Conservation (phyloP, 2,329 filamentous ascomycete species). For the Hymenoscyphus infarciens region DNA sequence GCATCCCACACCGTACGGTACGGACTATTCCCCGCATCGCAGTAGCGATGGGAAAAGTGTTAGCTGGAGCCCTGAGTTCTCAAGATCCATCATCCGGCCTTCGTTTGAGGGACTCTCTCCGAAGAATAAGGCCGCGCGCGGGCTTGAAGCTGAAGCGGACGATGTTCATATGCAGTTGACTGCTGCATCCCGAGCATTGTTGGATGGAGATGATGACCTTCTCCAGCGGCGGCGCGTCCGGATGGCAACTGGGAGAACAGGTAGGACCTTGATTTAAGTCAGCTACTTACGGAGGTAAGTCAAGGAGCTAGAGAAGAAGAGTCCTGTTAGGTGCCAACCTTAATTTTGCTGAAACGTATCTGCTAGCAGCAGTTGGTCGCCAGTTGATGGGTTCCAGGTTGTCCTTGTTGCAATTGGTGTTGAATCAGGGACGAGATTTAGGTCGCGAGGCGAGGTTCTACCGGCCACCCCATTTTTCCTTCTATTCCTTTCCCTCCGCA, state of each 20-base stretch:
- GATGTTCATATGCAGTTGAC: not conserved
- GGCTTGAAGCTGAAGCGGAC: not conserved
- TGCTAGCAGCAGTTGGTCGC: too few relatives aligned
- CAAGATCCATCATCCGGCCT: not conserved
- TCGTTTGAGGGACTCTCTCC: not conserved
- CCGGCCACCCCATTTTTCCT: too few relatives aligned
- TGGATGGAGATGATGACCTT: not conserved
- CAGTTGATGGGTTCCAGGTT: too few relatives aligned
- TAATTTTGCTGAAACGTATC: not conserved
- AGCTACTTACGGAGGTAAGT: too few relatives aligned
- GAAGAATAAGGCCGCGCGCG: not conserved
- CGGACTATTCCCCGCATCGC: too few relatives aligned
- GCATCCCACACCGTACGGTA: not conserved
- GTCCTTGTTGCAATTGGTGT: too few relatives aligned
- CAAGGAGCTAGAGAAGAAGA: not conserved
- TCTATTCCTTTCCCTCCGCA: not conserved
- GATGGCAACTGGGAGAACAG: too few relatives aligned
- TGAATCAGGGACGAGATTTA: too few relatives aligned
- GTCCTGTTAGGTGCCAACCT: not conserved
- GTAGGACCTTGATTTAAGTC: not conserved
- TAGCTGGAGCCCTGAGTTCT: not conserved
- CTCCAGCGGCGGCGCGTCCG: too few relatives aligned
- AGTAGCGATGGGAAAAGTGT: not conserved
- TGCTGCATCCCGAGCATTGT: not conserved
- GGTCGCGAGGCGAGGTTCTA: too few relatives aligned